Conservation (phyloP, 805 yeast genomes). For the Limtongia smithiae region DNA sequence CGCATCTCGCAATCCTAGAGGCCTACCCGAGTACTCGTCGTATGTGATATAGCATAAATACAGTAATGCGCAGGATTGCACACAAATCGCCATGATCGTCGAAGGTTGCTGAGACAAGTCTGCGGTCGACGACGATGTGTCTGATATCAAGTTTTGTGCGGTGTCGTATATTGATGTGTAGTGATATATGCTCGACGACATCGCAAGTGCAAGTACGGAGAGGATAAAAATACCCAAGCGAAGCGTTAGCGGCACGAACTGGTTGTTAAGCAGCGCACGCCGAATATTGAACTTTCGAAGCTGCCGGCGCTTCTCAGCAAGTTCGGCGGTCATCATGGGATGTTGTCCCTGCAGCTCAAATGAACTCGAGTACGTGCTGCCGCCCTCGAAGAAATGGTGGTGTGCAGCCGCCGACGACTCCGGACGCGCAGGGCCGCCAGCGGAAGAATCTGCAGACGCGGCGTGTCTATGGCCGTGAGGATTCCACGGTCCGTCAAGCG, state of each 20-base stretch:
- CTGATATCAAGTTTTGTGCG: no score
- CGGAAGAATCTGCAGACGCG: no score
- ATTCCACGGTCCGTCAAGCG: slow-evolving; percentile 23
- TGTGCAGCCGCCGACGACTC: no score
- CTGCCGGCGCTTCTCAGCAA: slow-evolving; percentile 9
- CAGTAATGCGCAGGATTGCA: slow-evolving; percentile 70
- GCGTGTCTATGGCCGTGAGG: slow-evolving; percentile 18
- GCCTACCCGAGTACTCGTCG: slow-evolving; percentile 90
- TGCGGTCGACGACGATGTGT: slow-evolving; percentile 28
- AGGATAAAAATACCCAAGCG: slow-evolving; percentile 58
- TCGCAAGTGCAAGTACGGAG: slow-evolving; percentile 63
- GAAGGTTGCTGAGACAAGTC: slow-evolving; percentile 73
- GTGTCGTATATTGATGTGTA: slow-evolving; percentile 23
- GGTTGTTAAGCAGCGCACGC: slow-evolving; percentile 64
- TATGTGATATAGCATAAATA: slow-evolving; percentile 78
- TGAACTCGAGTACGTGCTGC: no score
- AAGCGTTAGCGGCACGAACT: slow-evolving; percentile 75
- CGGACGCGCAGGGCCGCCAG: no score
- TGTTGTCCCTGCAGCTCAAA: slow-evolving; percentile 1
- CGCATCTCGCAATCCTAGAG: slow-evolving; percentile 84
- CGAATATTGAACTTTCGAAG: slow-evolving; percentile 55
- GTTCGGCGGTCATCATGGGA: slow-evolving; percentile 25
- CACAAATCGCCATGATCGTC: slow-evolving; percentile 87
- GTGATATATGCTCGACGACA: slow-evolving; percentile 60
- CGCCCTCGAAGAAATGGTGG: no score